These are phyloP conservation scores for Gossypium arboreum DNA, from an alignment of 345 rosid species.

Conservation along the genomic window DNA sequence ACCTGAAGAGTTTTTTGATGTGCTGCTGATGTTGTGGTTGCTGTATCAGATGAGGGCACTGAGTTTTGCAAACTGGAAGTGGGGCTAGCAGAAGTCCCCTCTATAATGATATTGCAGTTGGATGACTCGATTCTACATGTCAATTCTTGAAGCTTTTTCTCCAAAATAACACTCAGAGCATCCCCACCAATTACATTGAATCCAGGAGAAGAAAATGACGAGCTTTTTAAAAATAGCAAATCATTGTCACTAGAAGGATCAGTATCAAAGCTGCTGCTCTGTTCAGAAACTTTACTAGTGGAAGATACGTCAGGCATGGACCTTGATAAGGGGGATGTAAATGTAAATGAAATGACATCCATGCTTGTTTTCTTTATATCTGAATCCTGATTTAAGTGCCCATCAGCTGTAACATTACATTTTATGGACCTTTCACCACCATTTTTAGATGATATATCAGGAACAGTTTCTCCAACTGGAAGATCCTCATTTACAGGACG, in stretches of 20 bases:
- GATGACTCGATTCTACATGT: conserved; percentile 58
- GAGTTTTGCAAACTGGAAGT: conserved; percentile 35
- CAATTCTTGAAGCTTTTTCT: conserved; percentile 68
- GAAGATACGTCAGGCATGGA: not conserved
- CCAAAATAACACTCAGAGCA: conserved; percentile 63
- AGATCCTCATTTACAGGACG: conserved; percentile 31
- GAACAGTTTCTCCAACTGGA: conserved; percentile 25
- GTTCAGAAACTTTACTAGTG: conserved; percentile 18
- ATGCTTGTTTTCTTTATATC: conserved; percentile 40
- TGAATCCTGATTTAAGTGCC: conserved; percentile 22
- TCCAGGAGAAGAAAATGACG: conserved; percentile 31
- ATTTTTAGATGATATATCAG: conserved; percentile 30
- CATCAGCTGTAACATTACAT: conserved; percentile 40
- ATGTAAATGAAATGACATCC: conserved; percentile 88
- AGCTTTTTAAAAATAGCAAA: conserved; percentile 25
- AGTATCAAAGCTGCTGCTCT: conserved; percentile 13
- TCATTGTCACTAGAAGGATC: conserved; percentile 24
- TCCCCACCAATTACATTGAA: conserved; percentile 44
- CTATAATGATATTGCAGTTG: conserved; percentile 39
- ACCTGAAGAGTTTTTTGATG: conserved; percentile 31
- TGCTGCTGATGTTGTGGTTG: conserved; percentile 27
- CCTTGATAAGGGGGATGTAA: conserved; percentile 57
- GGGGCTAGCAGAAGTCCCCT: conserved; percentile 34
- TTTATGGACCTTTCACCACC: conserved; percentile 38
- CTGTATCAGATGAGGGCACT: conserved; percentile 20